Base-by-base conservation (phyloP, 1,284 basidiomycete genomes). In the Malassezia obtusa region DNA sequence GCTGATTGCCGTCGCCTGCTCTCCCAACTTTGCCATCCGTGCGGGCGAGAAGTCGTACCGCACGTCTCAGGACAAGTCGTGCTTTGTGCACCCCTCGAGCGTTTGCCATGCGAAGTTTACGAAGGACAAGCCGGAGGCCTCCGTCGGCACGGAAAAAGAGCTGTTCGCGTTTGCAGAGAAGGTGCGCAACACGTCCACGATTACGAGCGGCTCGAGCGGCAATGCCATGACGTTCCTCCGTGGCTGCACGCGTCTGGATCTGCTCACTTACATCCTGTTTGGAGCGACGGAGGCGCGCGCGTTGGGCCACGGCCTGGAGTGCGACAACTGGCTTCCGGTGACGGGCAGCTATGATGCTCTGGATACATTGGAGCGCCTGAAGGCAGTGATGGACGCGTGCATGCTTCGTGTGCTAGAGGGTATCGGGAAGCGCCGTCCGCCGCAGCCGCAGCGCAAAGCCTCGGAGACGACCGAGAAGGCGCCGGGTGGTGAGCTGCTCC, bases 401-500 rank as follows among this genome's bases (percentile, higher is more conserved):
- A 84, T 95, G 83, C 77, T 91, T 47, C 82, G 91, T 38, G 87
- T 94, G 1, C 95, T 90, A 64, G 87, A 95, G 67, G 89, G 90
- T 7, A 67, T 72, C 37, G 66, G 64, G 9, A 63, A 67, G 47
- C 26, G 45, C 12, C 44, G 33, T 4, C 33, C 32, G 33, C 39
- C 41, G 45, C 25, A 45, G 24, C 17, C 25, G 6, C 33, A 15
- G 14, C 2, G 2, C 38, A 17, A 26, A 21, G 4, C n/a, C 21
- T 31, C 37, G 9, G 4, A n/a, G 21, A 24, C 32, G 39, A 31
- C n/a, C 24, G 33, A 9, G 33, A 14, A 50, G 19, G 14, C 25
- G 33, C 35, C 24, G 39, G 21, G 12, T 19, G 45, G 47, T 9
- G 50, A 52, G 11, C 46, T 48, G 35, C 51, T 26, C 5, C 14